A percentile compares a stretch with the other conserved stretches of the same genome.
phyloP scores from a whole-genome alignment of 768 basidiomycete species.

The Panus rudis region DNA sequence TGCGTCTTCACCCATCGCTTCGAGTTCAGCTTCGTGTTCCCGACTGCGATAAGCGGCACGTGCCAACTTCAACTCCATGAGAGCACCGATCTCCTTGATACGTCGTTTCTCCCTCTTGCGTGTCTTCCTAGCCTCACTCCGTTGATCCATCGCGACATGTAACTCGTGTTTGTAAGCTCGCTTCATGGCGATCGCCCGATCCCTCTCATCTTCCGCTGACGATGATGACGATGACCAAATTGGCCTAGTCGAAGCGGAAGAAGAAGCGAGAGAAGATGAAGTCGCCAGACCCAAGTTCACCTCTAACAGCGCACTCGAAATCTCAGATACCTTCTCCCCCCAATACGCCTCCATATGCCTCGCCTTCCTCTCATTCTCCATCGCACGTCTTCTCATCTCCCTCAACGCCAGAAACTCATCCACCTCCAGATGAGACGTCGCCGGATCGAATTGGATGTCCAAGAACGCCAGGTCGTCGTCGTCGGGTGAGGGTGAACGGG shows the following conservation, averaged over 20 bases:
- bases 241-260: too few species aligned
- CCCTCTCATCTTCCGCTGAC: constrained; percentile 30
- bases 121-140: constrained; percentile 36
- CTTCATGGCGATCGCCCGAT: constrained; percentile 22
- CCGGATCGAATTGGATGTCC: constrained; percentile 19
- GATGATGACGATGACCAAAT: too few species aligned
- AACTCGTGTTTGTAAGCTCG: constrained; percentile 20
- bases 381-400: constrained; percentile 12
- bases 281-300: constrained; percentile 5
- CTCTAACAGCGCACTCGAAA: constrained; percentile 29
- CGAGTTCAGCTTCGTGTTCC: too few species aligned
- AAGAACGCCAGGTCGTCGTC: constrained; percentile 21
- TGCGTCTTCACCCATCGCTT: too few species aligned
- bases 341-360: constrained; percentile 18
- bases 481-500: constrained; percentile 20
- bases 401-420: constrained; percentile 19
- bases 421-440: constrained; percentile 11
- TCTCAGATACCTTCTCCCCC: constrained; percentile 21
- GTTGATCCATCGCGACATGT: constrained; percentile 31
- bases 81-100: constrained; percentile 45
- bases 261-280: too few species aligned
- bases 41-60: constrained; percentile 20
- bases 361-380: constrained; percentile 17
- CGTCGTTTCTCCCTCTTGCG: constrained; percentile 49
- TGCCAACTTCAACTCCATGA: constrained; percentile 49